Evolutionary conservation across 2,329 filamentous ascomycete species (phyloP).

Genomic region (Byssothecium circinans): DNA sequence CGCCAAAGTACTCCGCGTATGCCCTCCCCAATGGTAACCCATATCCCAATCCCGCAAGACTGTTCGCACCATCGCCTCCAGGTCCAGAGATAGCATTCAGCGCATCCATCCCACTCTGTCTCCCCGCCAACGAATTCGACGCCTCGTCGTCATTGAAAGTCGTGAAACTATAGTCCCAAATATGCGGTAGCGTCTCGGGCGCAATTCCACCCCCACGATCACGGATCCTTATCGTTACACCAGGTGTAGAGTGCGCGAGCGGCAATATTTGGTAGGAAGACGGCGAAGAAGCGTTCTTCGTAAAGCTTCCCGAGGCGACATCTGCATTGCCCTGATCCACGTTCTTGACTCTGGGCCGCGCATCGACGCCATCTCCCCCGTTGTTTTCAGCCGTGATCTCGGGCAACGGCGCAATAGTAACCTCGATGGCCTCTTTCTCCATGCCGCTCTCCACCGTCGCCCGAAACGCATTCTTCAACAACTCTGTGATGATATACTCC

Average conservation of each 20-base stretch:
- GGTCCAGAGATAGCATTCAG: constrained; percentile 74
- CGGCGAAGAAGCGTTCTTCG: constrained; percentile 16
- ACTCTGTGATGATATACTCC: constrained; percentile 95
- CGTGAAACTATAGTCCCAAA: constrained; percentile 98
- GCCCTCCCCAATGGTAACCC: constrained; percentile 86
- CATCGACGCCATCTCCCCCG: constrained; percentile 11
- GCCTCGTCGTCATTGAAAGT: constrained; percentile 76
- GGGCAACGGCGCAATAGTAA: constrained; percentile 80
- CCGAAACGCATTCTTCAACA: constrained; percentile 95
- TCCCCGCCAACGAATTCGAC: constrained; percentile 48
- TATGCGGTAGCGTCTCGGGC: constrained; percentile 78
- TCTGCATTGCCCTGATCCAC: constrained; percentile 37
- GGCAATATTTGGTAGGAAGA: constrained; percentile 45
- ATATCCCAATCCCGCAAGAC: constrained; percentile 85
- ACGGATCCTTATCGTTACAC: constrained; percentile 91
- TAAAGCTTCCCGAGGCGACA: constrained; percentile 33
- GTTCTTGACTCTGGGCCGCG: constrained; percentile 23
- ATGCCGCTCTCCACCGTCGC: constrained; percentile 85
- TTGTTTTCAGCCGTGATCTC: constrained; percentile 45
- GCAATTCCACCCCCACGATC: constrained; percentile 94
- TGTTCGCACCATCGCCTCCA: constrained; percentile 74
- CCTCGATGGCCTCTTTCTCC: constrained; percentile 78
- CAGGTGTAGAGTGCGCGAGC: constrained; percentile 62
- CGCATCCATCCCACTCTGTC: constrained; percentile 58
- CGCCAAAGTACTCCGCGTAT: constrained; percentile 98